Base-by-base conservation (phyloP, 192 early-diverging fungal species). In the Backusella tarrabulga region DNA sequence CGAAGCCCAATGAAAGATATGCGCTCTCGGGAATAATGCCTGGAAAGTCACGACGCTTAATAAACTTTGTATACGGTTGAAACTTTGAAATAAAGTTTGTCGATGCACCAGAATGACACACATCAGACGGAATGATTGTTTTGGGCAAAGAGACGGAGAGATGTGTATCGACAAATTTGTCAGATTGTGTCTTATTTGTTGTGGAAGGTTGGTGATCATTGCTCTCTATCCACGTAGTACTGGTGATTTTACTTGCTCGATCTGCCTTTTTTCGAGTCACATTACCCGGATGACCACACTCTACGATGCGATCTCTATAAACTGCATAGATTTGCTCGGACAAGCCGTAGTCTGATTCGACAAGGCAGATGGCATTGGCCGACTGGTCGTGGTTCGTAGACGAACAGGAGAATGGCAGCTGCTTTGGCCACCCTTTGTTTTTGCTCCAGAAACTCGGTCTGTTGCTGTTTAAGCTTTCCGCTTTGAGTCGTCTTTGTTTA, bases 361-460 rank as follows among this genome's bases (percentile, higher is more conserved):
- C 79, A 8, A 71, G 50, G 63, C 72, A 76, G 14, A 80, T 29
- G 11, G 74, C 75, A 36, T 72, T 60, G 17, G 79, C 73, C 32
- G 74, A 72, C 56, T 80, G 79, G 60, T 80, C 72, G 41, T 80
- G 79, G 46, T 80, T 80, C 1, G 79, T 76, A 9, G 79, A 76
- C 6, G 79, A 72, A 26, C 69, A 75, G 21, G 74, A 76, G n/a
- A 44, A 70, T 4, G 38, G 79, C 23, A 80, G 4, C 23, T 80
- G 79, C 68, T 67, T 56, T 4, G 79, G 79, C 69, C 74, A 80
- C 1, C 79, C 79, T 41, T 41, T 66, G 8, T 80, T 74, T 36
- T 38, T 75, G 19, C 41, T 44, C 79, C 79, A 80, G 34, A 77
- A 90, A 83, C 68, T 70, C 11, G 21, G 4, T 23, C 11, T 12